phyloP scores from a whole-genome alignment of 495 filamentous ascomycete genomes.

The Letharia columbiana region DNA sequence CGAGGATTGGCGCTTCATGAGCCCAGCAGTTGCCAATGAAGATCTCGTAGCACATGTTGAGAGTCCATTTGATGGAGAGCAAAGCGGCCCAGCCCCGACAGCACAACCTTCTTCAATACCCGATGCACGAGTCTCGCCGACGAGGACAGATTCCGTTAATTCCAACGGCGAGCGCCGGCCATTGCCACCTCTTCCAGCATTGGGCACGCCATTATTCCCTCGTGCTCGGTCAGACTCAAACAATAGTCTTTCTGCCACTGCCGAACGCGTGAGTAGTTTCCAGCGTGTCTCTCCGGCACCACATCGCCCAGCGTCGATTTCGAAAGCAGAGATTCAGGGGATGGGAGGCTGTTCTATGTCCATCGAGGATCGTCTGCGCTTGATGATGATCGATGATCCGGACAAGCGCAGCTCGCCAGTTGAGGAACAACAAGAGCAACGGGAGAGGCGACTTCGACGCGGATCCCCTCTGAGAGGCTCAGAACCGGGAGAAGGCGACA shows the following conservation, averaged over 20 bases:
- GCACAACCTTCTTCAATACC: constrained; percentile 35
- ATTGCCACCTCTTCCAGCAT: constrained; percentile 62
- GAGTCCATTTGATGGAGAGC: constrained; percentile 56
- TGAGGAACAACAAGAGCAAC: constrained; percentile 36
- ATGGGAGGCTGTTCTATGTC: constrained; percentile 63
- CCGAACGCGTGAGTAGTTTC: constrained; percentile 52
- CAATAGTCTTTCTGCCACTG: constrained; percentile 47
- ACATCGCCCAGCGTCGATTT: constrained; percentile 52
- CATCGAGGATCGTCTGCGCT: constrained; percentile 68
- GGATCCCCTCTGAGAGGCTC: constrained; percentile 18
- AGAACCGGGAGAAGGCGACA: constrained; percentile 36
- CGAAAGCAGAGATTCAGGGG: constrained; percentile 61
- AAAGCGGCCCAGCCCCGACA: constrained; percentile 56
- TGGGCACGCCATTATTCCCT: constrained; percentile 30
- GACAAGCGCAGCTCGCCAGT: constrained; percentile 37
- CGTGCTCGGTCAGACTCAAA: constrained; percentile 38
- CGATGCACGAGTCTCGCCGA: constrained; percentile 29
- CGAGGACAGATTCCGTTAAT: constrained; percentile 47
- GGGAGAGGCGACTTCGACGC: constrained; percentile 48
- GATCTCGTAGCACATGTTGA: constrained; percentile 48
- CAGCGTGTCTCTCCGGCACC: constrained; percentile 58
- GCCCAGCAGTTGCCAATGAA: constrained; percentile 45
- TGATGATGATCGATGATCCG: constrained; percentile 72
- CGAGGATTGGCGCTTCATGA: constrained; percentile 87
- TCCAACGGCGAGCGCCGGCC: constrained; percentile 68